Evolutionary conservation across 2,329 filamentous ascomycete species (phyloP), one percentile per base, ranked within the genome.

Genomic region (Teratosphaeria pseudoeucalypti): DNA sequence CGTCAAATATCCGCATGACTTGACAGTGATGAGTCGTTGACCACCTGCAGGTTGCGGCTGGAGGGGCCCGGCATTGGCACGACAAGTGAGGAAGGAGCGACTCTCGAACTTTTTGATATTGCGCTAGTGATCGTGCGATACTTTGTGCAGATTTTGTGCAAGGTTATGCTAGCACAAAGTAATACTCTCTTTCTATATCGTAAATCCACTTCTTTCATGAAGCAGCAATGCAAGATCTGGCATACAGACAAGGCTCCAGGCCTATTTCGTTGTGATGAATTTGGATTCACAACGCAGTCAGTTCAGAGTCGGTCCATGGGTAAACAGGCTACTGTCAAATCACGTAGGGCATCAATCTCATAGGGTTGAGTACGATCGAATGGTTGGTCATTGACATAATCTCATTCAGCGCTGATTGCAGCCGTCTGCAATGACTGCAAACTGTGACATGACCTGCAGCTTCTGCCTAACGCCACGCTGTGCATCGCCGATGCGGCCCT

Each of bases 401-500:
- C 32, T 54, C 52, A 54, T 54, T 32, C 32, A 54, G 27, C 2
- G 29, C 27, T 32, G 27, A 23, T 32, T 32, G 52, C 52, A 29
- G 32, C 52, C 52, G 52, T 32, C 52, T 32, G 16, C 9, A 53
- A 11, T 23, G 43, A 49, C 43, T 19, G 43, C 37, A 10, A 7
- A 32, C 19, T 29, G 27, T 16, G 26, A 5, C 52, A 54, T 54
- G 52, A 19, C 27, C 14, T 54, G 27, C 37, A 43, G 37, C 54
- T 26, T 37, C 26, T 43, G 54, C 54, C 23, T 34, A 29, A 54
- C 56, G 47, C 56, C 56, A 58, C 52, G 56, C 43, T 58, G 54
- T 58, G 56, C 56, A 47, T 12, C 23, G n/a, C 23, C 23, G 9
- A 34, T n/a, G 11, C 43, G n/a, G n/a, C 16, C 16, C 16, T 49